A percentile compares a stretch with the other conserved stretches of the same genome.
Conservation (phyloP, 2,329 filamentous ascomycete genomes). For the Cercospora janseana region DNA sequence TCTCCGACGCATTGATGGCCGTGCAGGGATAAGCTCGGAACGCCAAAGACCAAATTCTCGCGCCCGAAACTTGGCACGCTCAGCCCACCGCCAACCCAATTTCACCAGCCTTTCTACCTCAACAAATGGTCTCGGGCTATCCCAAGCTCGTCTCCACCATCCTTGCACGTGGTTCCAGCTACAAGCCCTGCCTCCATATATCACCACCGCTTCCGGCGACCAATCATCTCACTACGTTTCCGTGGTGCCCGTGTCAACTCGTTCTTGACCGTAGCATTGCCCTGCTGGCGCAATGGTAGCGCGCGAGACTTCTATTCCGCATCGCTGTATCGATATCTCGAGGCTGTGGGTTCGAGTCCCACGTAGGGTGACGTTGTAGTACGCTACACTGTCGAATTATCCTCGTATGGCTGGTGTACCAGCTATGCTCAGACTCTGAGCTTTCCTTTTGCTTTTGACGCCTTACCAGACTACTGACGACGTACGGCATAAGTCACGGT, state of each 20-base stretch:
- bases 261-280: background rate
- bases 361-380: constrained; percentile 23
- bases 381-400: background rate
- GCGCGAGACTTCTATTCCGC: constrained; percentile 39
- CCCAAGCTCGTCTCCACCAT: background rate
- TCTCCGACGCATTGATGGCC: background rate
- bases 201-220: background rate
- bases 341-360: constrained; percentile 36
- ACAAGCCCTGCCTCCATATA: background rate
- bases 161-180: background rate
- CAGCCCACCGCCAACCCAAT: background rate
- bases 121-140: background rate
- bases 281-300: constrained; percentile 40
- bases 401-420: constrained; percentile 3
- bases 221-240: background rate
- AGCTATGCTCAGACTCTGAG: background rate
- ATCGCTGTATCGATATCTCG: constrained; percentile 23
- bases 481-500: too few relatives aligned
- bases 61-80: background rate
- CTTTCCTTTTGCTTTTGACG: background rate
- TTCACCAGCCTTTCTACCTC: background rate
- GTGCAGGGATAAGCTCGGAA: background rate
- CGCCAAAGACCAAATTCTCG: background rate
- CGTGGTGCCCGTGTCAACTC: background rate
- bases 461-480: too few relatives aligned